These are phyloP conservation scores for Furcasterigmium furcatum DNA, from an alignment of 2,329 filamentous ascomycete genomes.

Conservation along the genomic window DNA sequence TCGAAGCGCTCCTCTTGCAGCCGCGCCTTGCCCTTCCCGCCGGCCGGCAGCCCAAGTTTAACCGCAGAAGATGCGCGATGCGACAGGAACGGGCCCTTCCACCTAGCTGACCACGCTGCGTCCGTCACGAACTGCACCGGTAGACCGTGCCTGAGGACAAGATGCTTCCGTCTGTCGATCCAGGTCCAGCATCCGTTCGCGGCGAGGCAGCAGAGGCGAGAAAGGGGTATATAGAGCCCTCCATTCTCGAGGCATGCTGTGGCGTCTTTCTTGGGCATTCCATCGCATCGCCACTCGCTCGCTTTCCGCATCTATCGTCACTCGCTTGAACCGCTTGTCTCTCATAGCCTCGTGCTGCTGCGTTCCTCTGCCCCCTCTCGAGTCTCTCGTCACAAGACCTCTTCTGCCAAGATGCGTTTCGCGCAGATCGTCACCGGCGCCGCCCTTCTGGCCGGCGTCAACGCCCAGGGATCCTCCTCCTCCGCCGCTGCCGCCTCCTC, in stretches of 20 bases:
- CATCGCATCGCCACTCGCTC: neutral
- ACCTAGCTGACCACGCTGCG: no score
- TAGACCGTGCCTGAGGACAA: no score
- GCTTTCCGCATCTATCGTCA: neutral
- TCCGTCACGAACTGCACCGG: no score
- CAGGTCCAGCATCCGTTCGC: neutral
- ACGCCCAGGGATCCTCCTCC: constrained; percentile 4
- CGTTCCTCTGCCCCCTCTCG: neutral
- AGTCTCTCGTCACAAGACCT: neutral
- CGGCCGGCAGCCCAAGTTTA: no score
- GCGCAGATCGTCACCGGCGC: constrained; percentile 5
- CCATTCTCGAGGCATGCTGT: neutral
- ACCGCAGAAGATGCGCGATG: no score
- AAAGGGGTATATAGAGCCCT: neutral
- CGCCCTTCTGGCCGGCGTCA: constrained; percentile 5
- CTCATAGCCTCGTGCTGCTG: neutral
- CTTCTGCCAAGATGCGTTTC: constrained; percentile 3
- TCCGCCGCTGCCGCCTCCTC: neutral
- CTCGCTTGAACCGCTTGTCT: neutral
- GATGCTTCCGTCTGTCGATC: no score
- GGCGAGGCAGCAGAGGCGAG: neutral
- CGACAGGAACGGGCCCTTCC: no score
- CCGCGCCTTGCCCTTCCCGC: no score
- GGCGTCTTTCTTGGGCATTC: neutral
- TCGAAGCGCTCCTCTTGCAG: no score